These are phyloP conservation scores for Hypoxylon sp. DNA, from an alignment of 2,329 filamentous ascomycete genomes.

Conservation along the genomic window DNA sequence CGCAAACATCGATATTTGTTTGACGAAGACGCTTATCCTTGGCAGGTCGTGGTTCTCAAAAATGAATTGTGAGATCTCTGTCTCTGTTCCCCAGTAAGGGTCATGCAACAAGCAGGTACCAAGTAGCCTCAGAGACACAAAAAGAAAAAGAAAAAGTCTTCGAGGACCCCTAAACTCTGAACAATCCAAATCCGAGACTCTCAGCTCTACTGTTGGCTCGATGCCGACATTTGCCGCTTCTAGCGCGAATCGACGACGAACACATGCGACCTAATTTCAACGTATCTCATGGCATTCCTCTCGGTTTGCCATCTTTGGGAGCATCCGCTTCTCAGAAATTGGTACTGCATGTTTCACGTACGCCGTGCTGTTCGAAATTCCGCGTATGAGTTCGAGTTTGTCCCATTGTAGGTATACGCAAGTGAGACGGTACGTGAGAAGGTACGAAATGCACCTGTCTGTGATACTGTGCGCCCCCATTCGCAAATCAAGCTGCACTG, in stretches of 20 bases:
- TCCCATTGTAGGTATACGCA: constrained; percentile 4
- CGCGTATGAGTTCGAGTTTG: neutral
- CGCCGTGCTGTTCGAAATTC: constrained; percentile 13
- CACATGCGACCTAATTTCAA: neutral
- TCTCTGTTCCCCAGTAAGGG: constrained; percentile 4
- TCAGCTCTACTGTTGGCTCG: constrained; percentile 25
- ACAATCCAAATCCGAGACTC: neutral
- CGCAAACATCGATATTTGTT: neutral
- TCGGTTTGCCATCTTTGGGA: constrained; percentile 20
- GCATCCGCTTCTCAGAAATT: constrained; percentile 9
- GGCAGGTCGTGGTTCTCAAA: too few species aligned
- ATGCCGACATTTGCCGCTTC: constrained; percentile 23
- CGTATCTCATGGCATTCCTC: constrained; percentile 17
- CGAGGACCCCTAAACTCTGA: constrained; percentile 19
- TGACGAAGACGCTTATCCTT: neutral
- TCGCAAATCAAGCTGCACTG: constrained; percentile 20
- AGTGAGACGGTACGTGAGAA: constrained; percentile 1
- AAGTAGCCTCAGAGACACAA: neutral
- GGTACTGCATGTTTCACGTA: constrained; percentile 25
- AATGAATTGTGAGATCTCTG: constrained; percentile 5
- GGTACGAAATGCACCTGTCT: neutral
- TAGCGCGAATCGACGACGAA: constrained; percentile 39
- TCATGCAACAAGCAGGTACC: constrained; percentile 14
- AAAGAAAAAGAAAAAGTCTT: constrained; percentile 18
- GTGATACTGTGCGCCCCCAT: constrained; percentile 7